Evolutionary conservation across 192 early-diverging fungal species (phyloP), one percentile per base, ranked within the genome.

Genomic region (Geranomyces michiganensis): DNA sequence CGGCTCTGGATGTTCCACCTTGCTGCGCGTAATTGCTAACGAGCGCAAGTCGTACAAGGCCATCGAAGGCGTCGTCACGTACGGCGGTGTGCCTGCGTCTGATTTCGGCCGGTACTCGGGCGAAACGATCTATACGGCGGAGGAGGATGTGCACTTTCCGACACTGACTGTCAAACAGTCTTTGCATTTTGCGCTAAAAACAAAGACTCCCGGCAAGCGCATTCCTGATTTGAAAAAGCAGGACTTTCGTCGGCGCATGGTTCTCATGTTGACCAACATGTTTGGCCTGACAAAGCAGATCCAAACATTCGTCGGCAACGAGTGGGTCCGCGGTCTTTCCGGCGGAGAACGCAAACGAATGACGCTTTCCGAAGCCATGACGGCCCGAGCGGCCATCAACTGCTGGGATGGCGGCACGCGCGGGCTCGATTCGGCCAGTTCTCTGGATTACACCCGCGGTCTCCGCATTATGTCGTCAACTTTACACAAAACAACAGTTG

Each of bases 91-190:
- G 8, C 61, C 61, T 10, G 51, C 69, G 14, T 62, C 56, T 27
- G 58, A 70, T 17, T 70, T 70, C 27, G 69, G 45, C 17, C 56
- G 69, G 0, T 70, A 21, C 43, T 26, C 59, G 22, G 92, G 90
- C 58, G 91, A 94, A 66, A 87, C 93, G 9, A 84, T 88, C 46
- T 94, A 93, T 65, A 89, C 91, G 66, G 85, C 89, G 75, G 93
- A 94, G 81, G 91, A 91, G 71, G 92, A 92, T 68, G 80, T 84
- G 51, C 91, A 94, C 72, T 91, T 87, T 74, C 90, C 92, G 7
- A 91, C 90, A 10, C 71, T 93, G 74, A 91, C 92, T 10, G 89
- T 92, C 29, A 84, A 88, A 31, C 83, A 92, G 75, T 92, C 92
- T 27, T 81, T 92, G 8, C 77, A 88, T 63, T 92, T 90, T 74